Evolutionary conservation across 768 basidiomycete species (phyloP), one percentile per base, ranked within the genome.

Genomic region (Phaffia australis): DNA sequence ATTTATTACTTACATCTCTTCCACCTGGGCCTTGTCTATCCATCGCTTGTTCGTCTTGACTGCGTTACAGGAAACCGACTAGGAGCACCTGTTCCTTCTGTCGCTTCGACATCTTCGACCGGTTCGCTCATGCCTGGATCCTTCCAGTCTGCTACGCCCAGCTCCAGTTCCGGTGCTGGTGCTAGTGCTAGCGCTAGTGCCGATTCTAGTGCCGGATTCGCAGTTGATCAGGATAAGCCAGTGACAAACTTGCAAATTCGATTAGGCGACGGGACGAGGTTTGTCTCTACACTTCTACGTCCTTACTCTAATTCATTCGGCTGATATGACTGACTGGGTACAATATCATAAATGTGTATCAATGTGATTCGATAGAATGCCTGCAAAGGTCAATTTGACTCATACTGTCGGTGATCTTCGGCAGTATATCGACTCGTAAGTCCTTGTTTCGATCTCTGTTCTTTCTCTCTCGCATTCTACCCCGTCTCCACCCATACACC

Each of bases 221-320:
- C 87, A 75, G 89, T 97, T 11, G 91, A 98, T 74, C 83, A 83
- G 75, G 82, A 78, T 19, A 79, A 81, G 75, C 93, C 94, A 6
- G 87, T 85, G 56, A 95, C 93, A 51, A 89, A 84, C 75, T 80
- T 98, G 15, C 95, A 97, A 78, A 82, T 98, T 65, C 81, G 95
- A 63, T 74, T 98, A 63, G 89, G 88, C 14, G 92, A 94, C 76
- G 94, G 94, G 11, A 88, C 89, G 21, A 83, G 89, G 88, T 87
- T 68, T 18, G 64, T 63, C 19, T 48, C 1, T 27, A 42, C 29
- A 42, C 19, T 35, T 54, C n/a, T 46, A 5, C 15, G 62, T 32
- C 50, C 15, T 60, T n/a, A n/a, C n/a, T n/a, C n/a, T n/a, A n/a
- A n/a, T 57, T 29, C 30, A 3, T 32, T 21, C 23, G n/a, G 32